Percentiles rank a stretch among this genome's conserved stretches.
These are phyloP conservation scores for Ascocoryne sarcoides DNA, from an alignment of 2,329 filamentous ascomycete genomes.

Conservation along the genomic window DNA sequence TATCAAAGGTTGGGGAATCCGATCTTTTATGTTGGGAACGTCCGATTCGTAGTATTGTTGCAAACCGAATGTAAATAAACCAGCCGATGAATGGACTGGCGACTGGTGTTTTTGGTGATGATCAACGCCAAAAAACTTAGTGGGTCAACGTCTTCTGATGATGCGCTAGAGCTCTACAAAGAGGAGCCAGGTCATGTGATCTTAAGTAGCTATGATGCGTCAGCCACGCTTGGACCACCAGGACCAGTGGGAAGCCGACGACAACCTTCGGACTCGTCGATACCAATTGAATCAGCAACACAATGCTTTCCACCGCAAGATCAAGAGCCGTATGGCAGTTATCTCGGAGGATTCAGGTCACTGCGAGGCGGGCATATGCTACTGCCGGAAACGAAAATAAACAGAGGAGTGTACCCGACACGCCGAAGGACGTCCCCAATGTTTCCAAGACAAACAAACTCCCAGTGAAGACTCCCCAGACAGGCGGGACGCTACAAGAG, in stretches of 20 bases:
- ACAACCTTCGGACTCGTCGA: constrained; percentile 7
- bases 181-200: too few relatives aligned
- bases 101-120: too few relatives aligned
- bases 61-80: too few relatives aligned
- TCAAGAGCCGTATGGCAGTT: constrained; percentile 31
- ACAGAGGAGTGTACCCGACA: constrained; percentile 33
- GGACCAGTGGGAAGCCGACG: too few relatives aligned
- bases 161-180: too few relatives aligned
- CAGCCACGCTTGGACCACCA: too few relatives aligned
- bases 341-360: constrained; percentile 27
- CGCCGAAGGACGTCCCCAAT: constrained; percentile 39
- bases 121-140: too few relatives aligned
- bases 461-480: constrained; percentile 39
- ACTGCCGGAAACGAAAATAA: constrained; percentile 43
- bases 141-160: too few relatives aligned
- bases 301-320: constrained; percentile 37
- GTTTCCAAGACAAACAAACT: constrained; percentile 54
- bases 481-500: constrained; percentile 47
- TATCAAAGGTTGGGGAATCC: too few relatives aligned
- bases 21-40: too few relatives aligned
- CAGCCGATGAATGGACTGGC: background rate
- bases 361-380: constrained; percentile 22
- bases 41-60: too few relatives aligned
- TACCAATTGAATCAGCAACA: constrained; percentile 25
- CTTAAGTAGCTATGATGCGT: too few relatives aligned